Evolutionary conservation across 1,284 basidiomycete species (phyloP).

Genomic region (Cutaneotrichosporon sp.): DNA sequence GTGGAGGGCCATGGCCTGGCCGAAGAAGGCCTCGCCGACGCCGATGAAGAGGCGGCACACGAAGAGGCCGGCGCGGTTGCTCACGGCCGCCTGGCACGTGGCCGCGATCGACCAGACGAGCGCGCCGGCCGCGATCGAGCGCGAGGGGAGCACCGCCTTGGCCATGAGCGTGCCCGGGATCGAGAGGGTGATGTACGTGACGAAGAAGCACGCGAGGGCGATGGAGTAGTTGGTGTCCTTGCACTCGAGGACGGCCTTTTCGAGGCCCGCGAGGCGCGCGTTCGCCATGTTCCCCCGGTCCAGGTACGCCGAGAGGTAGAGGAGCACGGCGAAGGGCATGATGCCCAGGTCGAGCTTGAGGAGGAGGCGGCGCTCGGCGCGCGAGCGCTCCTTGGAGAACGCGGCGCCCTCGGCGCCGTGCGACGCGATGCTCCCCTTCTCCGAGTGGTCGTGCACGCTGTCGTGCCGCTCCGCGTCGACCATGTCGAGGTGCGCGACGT

Average conservation of each 20-base stretch:
- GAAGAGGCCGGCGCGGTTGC: slow-evolving; percentile 47
- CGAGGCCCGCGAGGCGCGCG: slow-evolving; percentile 49
- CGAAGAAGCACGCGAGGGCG: slow-evolving; percentile 52
- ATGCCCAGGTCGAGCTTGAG: slow-evolving; percentile 38
- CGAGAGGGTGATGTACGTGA: slow-evolving; percentile 52
- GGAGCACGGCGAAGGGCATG: slow-evolving; percentile 53
- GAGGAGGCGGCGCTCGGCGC: too few relatives aligned
- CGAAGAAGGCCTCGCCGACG: slow-evolving; percentile 50
- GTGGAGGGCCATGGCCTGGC: slow-evolving; percentile 50
- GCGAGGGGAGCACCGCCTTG: slow-evolving; percentile 49
- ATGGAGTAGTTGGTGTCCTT: slow-evolving; percentile 52
- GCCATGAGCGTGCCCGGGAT: slow-evolving; percentile 46
- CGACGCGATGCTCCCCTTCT: too few relatives aligned
- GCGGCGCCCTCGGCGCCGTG: too few relatives aligned
- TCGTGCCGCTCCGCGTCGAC: too few relatives aligned
- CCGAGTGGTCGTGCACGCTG: too few relatives aligned
- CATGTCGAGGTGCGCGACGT: too few relatives aligned
- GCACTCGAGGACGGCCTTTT: slow-evolving; percentile 41
- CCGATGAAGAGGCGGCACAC: slow-evolving; percentile 55
- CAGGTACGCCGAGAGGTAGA: slow-evolving; percentile 56
- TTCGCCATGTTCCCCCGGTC: slow-evolving; percentile 53
- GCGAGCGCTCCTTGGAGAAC: too few relatives aligned
- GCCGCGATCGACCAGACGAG: slow-evolving; percentile 55
- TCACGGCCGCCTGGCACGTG: slow-evolving; percentile 50
- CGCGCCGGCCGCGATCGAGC: slow-evolving; percentile 52